A percentile compares a stretch with the other conserved stretches of the same genome.
phyloP scores from a whole-genome alignment of 768 basidiomycete genomes.

The Amanita pseudoporphyria region DNA sequence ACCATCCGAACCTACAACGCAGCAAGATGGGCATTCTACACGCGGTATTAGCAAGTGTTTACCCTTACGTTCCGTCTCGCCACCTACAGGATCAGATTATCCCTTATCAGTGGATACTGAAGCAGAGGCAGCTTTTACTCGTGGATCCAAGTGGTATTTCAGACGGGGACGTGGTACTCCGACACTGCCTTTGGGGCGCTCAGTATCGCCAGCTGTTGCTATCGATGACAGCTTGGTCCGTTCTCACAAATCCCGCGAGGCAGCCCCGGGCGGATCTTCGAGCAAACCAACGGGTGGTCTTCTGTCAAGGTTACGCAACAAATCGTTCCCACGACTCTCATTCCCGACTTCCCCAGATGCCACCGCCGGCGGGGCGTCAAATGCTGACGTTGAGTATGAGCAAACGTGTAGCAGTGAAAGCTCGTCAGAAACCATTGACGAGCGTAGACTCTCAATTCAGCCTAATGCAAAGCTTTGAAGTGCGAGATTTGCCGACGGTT shows the following conservation, averaged over 20 bases:
- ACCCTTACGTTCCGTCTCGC: conserved; percentile 20
- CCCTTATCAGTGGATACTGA: conserved; percentile 75
- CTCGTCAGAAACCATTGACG: conserved; percentile 31
- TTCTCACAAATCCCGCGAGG: not conserved
- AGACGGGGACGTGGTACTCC: conserved; percentile 34
- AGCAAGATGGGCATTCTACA: conserved; percentile 9
- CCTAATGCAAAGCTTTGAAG: not conserved
- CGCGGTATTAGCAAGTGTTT: conserved; percentile 10
- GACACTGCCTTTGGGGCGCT: conserved; percentile 13
- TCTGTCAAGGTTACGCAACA: conserved; percentile 32
- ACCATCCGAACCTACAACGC: conserved; percentile 14
- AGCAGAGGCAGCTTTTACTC: conserved; percentile 59
- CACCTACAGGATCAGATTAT: conserved; percentile 33
- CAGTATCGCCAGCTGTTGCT: not conserved
- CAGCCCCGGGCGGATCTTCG: conserved; percentile 7
- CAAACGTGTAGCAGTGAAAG: conserved; percentile 51
- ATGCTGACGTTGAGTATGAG: conserved; percentile 22
- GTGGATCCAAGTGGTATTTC: conserved; percentile 46
- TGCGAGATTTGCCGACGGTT: not conserved
- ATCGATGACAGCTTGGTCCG: not conserved
- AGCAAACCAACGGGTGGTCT: conserved; percentile 20
- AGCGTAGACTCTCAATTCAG: not conserved
- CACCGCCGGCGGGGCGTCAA: conserved; percentile 14
- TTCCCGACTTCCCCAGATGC: conserved; percentile 19
- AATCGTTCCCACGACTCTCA: conserved; percentile 34